A percentile compares a stretch with the other conserved stretches of the same genome.
These are phyloP conservation scores for Botrytis sinoallii DNA, from an alignment of 2,329 filamentous ascomycete species.

Conservation along the genomic window DNA sequence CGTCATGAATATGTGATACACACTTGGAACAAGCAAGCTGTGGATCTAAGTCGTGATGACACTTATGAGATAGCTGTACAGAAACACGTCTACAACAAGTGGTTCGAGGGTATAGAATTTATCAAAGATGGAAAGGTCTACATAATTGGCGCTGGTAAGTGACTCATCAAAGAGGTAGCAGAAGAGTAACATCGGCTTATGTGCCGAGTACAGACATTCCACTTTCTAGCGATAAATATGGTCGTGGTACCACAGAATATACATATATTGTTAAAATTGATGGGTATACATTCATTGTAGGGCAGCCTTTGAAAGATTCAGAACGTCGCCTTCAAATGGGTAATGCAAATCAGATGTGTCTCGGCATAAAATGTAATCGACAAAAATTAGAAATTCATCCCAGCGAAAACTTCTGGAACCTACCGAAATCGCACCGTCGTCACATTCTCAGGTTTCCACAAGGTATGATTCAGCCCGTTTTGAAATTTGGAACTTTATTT, in stretches of 20 bases:
- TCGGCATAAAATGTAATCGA: not conserved
- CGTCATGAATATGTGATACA: not conserved
- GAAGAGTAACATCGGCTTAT: not conserved
- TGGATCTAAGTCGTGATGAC: not conserved
- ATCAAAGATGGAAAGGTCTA: not conserved
- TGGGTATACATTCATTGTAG: not conserved
- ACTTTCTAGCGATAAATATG: not conserved
- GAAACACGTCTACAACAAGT: not conserved
- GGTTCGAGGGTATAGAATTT: not conserved
- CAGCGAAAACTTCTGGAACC: not conserved
- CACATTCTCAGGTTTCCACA: not conserved
- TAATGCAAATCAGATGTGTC: not conserved
- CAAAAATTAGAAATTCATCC: not conserved
- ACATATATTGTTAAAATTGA: not conserved
- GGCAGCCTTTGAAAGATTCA: not conserved
- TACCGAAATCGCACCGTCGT: not conserved
- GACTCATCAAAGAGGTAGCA: not conserved
- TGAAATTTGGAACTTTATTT: not conserved
- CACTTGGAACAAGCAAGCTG: not conserved
- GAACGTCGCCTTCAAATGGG: not conserved
- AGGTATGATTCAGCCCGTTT: not conserved
- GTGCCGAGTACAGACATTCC: not conserved
- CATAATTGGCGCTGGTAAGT: not conserved
- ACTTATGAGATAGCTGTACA: not conserved
- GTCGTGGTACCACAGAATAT: not conserved